A percentile compares a stretch with the other conserved stretches of the same genome.
phyloP scores from a whole-genome alignment of 2,329 filamentous ascomycete genomes.

The Thielaviopsis ethacetica region DNA sequence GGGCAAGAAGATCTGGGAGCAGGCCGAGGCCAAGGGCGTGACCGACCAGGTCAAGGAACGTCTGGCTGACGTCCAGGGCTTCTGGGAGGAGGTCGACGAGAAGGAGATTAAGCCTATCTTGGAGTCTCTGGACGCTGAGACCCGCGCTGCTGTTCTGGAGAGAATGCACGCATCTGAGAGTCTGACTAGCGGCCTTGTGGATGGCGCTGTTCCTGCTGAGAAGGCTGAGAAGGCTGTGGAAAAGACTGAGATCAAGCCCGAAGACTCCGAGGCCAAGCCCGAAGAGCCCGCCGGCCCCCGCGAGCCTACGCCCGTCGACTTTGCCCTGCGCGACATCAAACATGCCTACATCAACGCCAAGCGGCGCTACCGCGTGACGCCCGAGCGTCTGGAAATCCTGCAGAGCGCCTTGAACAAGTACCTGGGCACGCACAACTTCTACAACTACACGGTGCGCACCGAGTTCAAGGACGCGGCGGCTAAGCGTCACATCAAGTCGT shows the following conservation, averaged over 20 bases:
- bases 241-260: constrained; percentile 14
- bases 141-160: constrained; percentile 45
- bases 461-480: constrained; percentile 63
- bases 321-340: constrained; percentile 54
- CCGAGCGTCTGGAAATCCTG: constrained; percentile 54
- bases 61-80: constrained; percentile 62
- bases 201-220: constrained; percentile 13
- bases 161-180: constrained; percentile 31
- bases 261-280: constrained; percentile 14
- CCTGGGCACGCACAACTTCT: constrained; percentile 75
- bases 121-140: constrained; percentile 44
- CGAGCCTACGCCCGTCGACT: constrained; percentile 35
- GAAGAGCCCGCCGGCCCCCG: constrained; percentile 13
- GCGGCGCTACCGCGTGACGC: constrained; percentile 65
- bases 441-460: constrained; percentile 97
- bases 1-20: constrained; percentile 65
- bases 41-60: constrained; percentile 50
- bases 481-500: constrained; percentile 84
- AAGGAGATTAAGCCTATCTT: constrained; percentile 59
- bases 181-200: constrained; percentile 5
- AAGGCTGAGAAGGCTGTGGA: constrained; percentile 7
- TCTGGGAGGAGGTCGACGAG: constrained; percentile 73
- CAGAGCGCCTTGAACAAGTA: constrained; percentile 62
- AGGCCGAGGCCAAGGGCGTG: constrained; percentile 56
- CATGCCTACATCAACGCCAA: constrained; percentile 69